Evolutionary conservation across 1,284 basidiomycete genomes (phyloP).

Genomic region (Sphagnurus paluster): DNA sequence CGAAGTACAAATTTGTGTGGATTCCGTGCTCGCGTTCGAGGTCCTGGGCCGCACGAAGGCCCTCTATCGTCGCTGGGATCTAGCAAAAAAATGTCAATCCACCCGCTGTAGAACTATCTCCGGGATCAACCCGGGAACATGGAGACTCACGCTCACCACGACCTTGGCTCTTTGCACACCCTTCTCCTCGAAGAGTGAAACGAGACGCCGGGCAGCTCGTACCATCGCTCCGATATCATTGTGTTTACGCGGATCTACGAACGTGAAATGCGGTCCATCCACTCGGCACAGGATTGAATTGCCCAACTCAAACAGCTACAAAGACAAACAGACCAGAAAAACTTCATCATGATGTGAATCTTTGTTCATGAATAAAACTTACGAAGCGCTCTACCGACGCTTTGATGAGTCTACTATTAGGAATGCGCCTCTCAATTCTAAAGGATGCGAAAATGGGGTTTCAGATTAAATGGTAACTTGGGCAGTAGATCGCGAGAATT

Average conservation of each 20-base stretch:
- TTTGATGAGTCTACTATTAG: constrained; percentile 11
- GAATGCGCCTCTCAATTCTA: constrained; percentile 14
- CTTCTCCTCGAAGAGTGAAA: constrained; percentile 39
- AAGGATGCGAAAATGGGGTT: neutral
- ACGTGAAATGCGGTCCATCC: constrained; percentile 49
- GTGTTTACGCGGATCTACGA: constrained; percentile 47
- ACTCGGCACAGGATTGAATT: constrained; percentile 40
- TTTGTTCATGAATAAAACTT: constrained; percentile 10
- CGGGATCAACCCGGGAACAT: neutral
- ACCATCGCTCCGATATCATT: constrained; percentile 38
- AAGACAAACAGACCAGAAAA: constrained; percentile 42
- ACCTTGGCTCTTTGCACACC: constrained; percentile 41
- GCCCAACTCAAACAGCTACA: constrained; percentile 53
- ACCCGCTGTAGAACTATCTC: constrained; percentile 2
- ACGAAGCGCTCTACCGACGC: constrained; percentile 24
- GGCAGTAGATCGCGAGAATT: no score
- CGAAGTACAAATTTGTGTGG: constrained; percentile 49
- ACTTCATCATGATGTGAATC: neutral
- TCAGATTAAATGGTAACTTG: no score
- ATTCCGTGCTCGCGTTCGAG: constrained; percentile 41
- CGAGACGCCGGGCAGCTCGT: constrained; percentile 38
- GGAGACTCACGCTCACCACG: constrained; percentile 48
- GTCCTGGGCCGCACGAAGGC: constrained; percentile 46
- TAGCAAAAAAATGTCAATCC: constrained; percentile 24
- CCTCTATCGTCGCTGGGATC: constrained; percentile 60